Base-by-base conservation (phyloP, 2,329 filamentous ascomycete species). In the Stemphylium lycopersici region DNA sequence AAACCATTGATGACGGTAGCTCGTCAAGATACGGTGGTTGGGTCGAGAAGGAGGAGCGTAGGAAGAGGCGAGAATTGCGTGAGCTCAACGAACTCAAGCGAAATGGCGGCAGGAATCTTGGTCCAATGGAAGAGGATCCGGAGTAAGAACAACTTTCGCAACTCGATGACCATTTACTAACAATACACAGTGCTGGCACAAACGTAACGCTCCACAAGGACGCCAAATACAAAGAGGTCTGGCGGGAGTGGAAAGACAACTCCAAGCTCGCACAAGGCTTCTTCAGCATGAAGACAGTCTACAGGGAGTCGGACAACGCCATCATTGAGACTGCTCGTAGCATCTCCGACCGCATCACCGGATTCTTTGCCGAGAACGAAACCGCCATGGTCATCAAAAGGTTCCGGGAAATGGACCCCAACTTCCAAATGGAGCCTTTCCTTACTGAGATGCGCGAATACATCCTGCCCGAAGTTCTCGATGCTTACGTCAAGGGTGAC, bases 311-410 rank as follows among this genome's bases (percentile, higher is more conserved):
- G 10, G 95, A 99, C 73, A 99, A 99, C 76, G 93, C 95, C 6
- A 83, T 99, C 38, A 91, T 99, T 61, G 90, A 88, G 41, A 98
- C 93, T 0, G 95, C 93, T 1, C 89, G 95, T 72, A 92, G 91
- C 75, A 96, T 99, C 66, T 93, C 93, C 29, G 95, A 99, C 76
- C 87, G 90, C 53, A 87, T 99, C 34, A 91, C 90, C 41, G 92
- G 95, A 24, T 99, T 97, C 80, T 99, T 99, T 65, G 95, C 95
- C 58, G 95, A 99, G 77, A 99, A 98, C 76, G 95, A 99, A 80
- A 97, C 92, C 0, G 95, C 95, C 26, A 89, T 89, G 84, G 95
- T 99, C 32, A 96, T 98, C 80, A 98, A 97, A 81, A 96, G 93
- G 77, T 96, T 99, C 83, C 88, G 93, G 41, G 86, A 93, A 67